Conservation (phyloP, 345 rosid genomes). For the Anastatica hierochuntica region DNA sequence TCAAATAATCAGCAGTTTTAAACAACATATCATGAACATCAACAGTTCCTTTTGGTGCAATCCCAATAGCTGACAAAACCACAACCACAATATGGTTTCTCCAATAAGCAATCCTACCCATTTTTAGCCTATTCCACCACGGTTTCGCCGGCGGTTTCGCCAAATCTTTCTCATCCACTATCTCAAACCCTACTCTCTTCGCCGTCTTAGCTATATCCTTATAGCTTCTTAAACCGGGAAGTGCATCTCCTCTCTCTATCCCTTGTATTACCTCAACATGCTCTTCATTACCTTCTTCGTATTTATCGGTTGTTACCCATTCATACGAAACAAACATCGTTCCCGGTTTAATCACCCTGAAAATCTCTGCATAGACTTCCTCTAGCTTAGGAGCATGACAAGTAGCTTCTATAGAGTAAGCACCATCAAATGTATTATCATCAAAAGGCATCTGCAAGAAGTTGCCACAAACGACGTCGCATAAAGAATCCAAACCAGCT, state of each 20-base stretch:
- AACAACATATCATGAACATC: conserved; percentile 95
- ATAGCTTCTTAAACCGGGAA: conserved; percentile 75
- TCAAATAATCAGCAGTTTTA: conserved; percentile 72
- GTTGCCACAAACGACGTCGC: conserved; percentile 88
- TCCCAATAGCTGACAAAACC: conserved; percentile 52
- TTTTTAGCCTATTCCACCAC: conserved; percentile 90
- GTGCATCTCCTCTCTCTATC: conserved; percentile 84
- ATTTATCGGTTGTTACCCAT: conserved; percentile 89
- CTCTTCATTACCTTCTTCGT: conserved; percentile 30
- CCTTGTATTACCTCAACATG: conserved; percentile 86
- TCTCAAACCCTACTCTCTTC: conserved; percentile 66
- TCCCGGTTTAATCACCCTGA: conserved; percentile 83
- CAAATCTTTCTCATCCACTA: conserved; percentile 76
- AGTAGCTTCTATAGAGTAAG: conserved; percentile 93
- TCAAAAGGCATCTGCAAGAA: conserved; percentile 87
- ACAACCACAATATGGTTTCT: conserved; percentile 81
- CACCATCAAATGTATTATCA: conserved; percentile 78
- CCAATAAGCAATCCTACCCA: conserved; percentile 91
- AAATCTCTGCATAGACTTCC: conserved; percentile 81
- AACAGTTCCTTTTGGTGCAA: conserved; percentile 95
- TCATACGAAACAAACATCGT: conserved; percentile 72
- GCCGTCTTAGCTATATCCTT: conserved; percentile 60
- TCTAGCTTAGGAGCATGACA: conserved; percentile 96
- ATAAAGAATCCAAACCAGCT: conserved; percentile 69
- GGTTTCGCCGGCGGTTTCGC: conserved; percentile 75